Conservation (phyloP, 371 early-diverging fungal genomes). For the Circinella minor region DNA sequence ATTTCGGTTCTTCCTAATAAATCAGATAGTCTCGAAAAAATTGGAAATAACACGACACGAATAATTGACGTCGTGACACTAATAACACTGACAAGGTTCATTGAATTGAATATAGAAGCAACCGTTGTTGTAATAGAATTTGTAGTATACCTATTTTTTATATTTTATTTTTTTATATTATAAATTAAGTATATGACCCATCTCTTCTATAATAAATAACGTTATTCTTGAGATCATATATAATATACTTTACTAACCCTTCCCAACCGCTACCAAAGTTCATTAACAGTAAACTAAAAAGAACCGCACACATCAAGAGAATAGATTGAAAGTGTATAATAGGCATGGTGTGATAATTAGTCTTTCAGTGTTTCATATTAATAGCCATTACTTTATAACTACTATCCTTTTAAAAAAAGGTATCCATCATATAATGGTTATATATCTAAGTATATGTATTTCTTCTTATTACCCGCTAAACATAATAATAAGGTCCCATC, state of each 20-base stretch:
- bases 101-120: conserved; percentile 22
- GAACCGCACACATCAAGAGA: background rate
- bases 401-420: too few relatives aligned
- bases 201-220: too few relatives aligned
- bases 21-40: conserved; percentile 34
- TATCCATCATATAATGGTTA: too few relatives aligned
- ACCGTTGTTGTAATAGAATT: conserved; percentile 26
- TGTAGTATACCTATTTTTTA: conserved; percentile 5
- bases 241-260: conserved; percentile 23
- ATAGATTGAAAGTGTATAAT: too few relatives aligned
- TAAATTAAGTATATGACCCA: too few relatives aligned
- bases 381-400: too few relatives aligned
- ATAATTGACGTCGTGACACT: conserved; percentile 38
- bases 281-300: conserved; percentile 1
- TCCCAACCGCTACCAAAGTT: conserved; percentile 21
- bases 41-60: conserved; percentile 23
- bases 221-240: too few relatives aligned
- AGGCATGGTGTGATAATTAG: too few relatives aligned
- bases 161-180: too few relatives aligned
- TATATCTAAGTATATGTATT: too few relatives aligned
- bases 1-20: conserved; percentile 26
- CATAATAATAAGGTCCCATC: conserved; percentile 1
- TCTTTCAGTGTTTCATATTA: too few relatives aligned
- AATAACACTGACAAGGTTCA: conserved; percentile 32
- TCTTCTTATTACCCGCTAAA: background rate